Percentiles rank a stretch among this genome's conserved stretches.
Evolutionary conservation across 495 filamentous ascomycete species (phyloP).

Genomic region (Pseudomonodictys pantanalensis): DNA sequence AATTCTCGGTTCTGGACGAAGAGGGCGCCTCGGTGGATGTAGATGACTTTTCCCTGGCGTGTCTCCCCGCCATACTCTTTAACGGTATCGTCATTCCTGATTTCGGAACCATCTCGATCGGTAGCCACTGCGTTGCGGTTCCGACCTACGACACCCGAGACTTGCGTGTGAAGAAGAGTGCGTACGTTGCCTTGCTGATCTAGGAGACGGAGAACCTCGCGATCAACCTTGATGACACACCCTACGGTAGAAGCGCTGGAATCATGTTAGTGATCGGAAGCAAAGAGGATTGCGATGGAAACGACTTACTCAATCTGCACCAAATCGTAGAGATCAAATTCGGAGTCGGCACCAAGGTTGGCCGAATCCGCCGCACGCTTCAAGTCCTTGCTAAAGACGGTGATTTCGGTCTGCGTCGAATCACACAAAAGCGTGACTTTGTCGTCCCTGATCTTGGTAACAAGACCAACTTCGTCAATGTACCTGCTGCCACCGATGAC

Average conservation of each 20-base stretch:
- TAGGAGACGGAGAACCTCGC: slow-evolving; percentile 82
- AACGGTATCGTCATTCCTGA: slow-evolving; percentile 84
- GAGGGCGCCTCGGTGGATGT: slow-evolving; percentile 84
- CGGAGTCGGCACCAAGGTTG: slow-evolving; percentile 70
- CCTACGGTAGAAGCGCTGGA: slow-evolving; percentile 76
- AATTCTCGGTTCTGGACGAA: slow-evolving; percentile 83
- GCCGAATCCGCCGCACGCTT: slow-evolving; percentile 88
- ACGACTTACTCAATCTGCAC: slow-evolving; percentile 80
- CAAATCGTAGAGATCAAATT: slow-evolving; percentile 87
- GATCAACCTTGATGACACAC: slow-evolving; percentile 90
- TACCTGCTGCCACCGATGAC: slow-evolving; percentile 94
- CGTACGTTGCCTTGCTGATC: slow-evolving; percentile 85
- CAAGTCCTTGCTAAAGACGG: slow-evolving; percentile 96
- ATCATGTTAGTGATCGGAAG: slow-evolving; percentile 38
- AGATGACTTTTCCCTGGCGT: slow-evolving; percentile 80
- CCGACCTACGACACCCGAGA: slow-evolving; percentile 78
- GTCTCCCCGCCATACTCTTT: slow-evolving; percentile 85
- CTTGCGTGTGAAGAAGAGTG: slow-evolving; percentile 82
- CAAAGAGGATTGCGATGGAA: neutral
- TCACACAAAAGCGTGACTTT: slow-evolving; percentile 89
- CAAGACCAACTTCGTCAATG: slow-evolving; percentile 92
- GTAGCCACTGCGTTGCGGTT: slow-evolving; percentile 83
- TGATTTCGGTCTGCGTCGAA: slow-evolving; percentile 86
- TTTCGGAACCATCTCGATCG: slow-evolving; percentile 89
- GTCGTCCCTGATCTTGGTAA: slow-evolving; percentile 86